A percentile compares a stretch with the other conserved stretches of the same genome.
Conservation (phyloP, 2,329 filamentous ascomycete genomes). For the Stemphylium lycopersici region DNA sequence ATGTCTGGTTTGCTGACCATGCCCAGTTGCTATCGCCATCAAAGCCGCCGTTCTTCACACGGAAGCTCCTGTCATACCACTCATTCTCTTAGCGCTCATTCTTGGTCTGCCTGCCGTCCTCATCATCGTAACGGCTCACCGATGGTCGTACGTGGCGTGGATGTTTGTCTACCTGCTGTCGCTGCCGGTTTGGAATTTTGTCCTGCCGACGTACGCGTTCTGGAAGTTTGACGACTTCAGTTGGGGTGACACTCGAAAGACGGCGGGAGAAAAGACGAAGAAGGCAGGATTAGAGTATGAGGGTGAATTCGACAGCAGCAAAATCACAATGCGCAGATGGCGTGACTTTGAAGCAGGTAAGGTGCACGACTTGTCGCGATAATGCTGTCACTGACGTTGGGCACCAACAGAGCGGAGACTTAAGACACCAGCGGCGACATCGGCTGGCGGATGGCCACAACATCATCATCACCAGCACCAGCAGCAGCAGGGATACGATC, state of each 20-base stretch:
- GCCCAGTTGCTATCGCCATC: slow-evolving; percentile 81
- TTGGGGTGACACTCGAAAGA: slow-evolving; percentile 98
- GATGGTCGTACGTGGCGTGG: slow-evolving; percentile 90
- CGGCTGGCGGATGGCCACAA: slow-evolving; percentile 43
- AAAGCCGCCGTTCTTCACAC: slow-evolving; percentile 63
- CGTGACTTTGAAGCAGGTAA: slow-evolving; percentile 82
- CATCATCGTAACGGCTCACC: slow-evolving; percentile 92
- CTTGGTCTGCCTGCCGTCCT: slow-evolving; percentile 90
- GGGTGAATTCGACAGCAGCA: slow-evolving; percentile 96
- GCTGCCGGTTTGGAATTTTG: slow-evolving; percentile 96
- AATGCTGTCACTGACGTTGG: slow-evolving; percentile 35
- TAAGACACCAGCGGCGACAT: slow-evolving; percentile 46
- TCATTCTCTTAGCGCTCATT: slow-evolving; percentile 87
- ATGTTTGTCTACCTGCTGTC: slow-evolving; percentile 96
- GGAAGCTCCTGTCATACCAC: slow-evolving; percentile 80
- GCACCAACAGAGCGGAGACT: slow-evolving; percentile 50
- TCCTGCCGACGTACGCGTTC: slow-evolving; percentile 91
- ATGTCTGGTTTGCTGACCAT: slow-evolving; percentile 32
- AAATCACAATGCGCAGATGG: slow-evolving; percentile 99
- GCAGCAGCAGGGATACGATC: slow-evolving; percentile 48
- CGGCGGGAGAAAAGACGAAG: slow-evolving; percentile 85
- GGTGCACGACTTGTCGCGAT: slow-evolving; percentile 24
- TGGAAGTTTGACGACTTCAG: slow-evolving; percentile 99
- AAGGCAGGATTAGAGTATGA: slow-evolving; percentile 86
- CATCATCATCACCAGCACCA: slow-evolving; percentile 34